These are phyloP conservation scores for Mallotus repandus DNA, from an alignment of 441 rosid species.

Conservation along the genomic window DNA sequence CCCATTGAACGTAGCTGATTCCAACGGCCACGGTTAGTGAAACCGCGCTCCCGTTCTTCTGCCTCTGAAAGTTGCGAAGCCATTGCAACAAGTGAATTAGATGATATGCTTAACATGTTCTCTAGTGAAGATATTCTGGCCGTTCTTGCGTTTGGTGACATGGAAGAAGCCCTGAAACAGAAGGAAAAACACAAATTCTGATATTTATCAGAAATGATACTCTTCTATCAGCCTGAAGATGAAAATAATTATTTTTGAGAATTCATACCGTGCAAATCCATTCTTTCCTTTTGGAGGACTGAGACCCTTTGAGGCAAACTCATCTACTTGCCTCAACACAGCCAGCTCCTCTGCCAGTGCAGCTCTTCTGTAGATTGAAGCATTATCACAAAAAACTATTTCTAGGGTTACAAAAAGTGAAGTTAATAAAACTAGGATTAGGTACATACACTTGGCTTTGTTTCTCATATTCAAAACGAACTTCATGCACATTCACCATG, in stretches of 20 bases:
- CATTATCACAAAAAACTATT: constrained; percentile 15
- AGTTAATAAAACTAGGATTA: constrained; percentile 10
- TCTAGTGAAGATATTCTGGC: constrained; percentile 87
- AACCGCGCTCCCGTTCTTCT: constrained; percentile 89
- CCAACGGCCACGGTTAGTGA: constrained; percentile 95
- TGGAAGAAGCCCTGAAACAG: constrained; percentile 78
- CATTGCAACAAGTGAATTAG: constrained; percentile 93
- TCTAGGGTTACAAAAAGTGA: not conserved
- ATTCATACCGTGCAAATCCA: constrained; percentile 77
- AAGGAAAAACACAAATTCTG: constrained; percentile 19
- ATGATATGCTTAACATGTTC: constrained; percentile 88
- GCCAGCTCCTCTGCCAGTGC: constrained; percentile 93
- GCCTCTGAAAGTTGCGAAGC: constrained; percentile 99
- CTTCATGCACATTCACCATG: constrained; percentile 98
- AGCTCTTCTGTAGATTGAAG: constrained; percentile 65
- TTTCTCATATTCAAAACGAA: constrained; percentile 93
- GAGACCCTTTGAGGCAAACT: constrained; percentile 82
- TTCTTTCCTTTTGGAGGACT: constrained; percentile 97
- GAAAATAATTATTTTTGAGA: constrained; percentile 3
- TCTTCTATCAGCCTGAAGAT: constrained; percentile 3
- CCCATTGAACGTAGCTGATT: constrained; percentile 97
- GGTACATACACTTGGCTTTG: constrained; percentile 94
- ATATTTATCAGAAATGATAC: not conserved
- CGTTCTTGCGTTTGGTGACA: constrained; percentile 91
- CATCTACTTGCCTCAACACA: constrained; percentile 86